Percentiles rank a stretch among this genome's conserved stretches.
phyloP scores from a whole-genome alignment of 768 basidiomycete species.

The Collybia mongolica region DNA sequence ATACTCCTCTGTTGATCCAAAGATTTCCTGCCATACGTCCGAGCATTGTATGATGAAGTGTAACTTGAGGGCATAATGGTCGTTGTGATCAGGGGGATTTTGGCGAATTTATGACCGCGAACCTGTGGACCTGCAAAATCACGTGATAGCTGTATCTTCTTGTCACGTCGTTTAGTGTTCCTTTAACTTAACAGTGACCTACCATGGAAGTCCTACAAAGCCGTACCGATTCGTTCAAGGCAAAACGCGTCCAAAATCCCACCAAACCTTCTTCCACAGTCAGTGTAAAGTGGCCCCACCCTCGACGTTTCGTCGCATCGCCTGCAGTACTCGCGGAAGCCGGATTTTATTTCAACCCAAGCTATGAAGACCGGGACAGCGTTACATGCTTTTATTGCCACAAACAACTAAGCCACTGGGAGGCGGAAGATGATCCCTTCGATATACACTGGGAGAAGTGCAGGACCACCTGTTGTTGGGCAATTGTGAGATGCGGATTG shows the following conservation, averaged over 20 bases:
- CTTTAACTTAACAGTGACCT: conserved; percentile 12
- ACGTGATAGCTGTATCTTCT: conserved; percentile 37
- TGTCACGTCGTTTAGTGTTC: conserved; percentile 5
- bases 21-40: conserved; percentile 35
- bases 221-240: conserved; percentile 72
- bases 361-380: conserved; percentile 64
- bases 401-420: conserved; percentile 85
- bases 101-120: conserved; percentile 1
- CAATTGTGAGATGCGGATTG: conserved; percentile 71
- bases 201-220: conserved; percentile 56
- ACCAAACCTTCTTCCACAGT: conserved; percentile 44
- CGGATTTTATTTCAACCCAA: conserved; percentile 84
- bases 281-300: conserved; percentile 79
- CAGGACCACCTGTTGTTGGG: conserved; percentile 71
- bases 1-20: conserved; percentile 22
- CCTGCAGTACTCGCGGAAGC: conserved; percentile 80
- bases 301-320: conserved; percentile 60
- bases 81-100: background rate
- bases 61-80: conserved; percentile 6
- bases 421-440: conserved; percentile 81
- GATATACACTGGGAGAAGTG: conserved; percentile 79
- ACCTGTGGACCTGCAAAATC: conserved; percentile 10
- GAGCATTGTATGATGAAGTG: conserved; percentile 20
- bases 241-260: conserved; percentile 60
- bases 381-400: conserved; percentile 84